A percentile compares a stretch with the other conserved stretches of the same genome.
Conservation (phyloP, 1,284 basidiomycete genomes). For the Ganoderma boninense region DNA sequence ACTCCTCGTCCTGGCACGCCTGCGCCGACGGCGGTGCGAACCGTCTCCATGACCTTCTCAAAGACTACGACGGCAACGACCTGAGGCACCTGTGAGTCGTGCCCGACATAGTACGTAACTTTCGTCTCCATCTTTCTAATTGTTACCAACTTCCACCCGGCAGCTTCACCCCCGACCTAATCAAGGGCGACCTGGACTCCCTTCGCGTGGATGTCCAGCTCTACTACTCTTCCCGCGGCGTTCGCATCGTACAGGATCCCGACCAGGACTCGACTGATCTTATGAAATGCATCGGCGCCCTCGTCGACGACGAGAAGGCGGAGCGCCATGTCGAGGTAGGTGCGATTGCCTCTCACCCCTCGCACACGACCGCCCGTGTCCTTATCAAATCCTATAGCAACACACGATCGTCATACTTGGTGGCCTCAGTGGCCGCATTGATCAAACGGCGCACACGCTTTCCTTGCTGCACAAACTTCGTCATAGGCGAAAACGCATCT, state of each 20-base stretch:
- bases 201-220: conserved; percentile 75
- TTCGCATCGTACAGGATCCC: conserved; percentile 70
- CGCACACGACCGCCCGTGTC: conserved; percentile 1
- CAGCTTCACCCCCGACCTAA: conserved; percentile 83
- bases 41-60: conserved; percentile 76
- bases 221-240: conserved; percentile 75
- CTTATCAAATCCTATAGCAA: conserved; percentile 42
- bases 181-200: conserved; percentile 96
- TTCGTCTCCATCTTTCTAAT: conserved; percentile 14
- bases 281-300: conserved; percentile 85
- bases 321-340: conserved; percentile 48
- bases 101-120: conserved; percentile 27
- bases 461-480: conserved; percentile 88
- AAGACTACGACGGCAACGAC: conserved; percentile 33
- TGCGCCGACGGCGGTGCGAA: conserved; percentile 98
- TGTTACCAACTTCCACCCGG: conserved; percentile 5
- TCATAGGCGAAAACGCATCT: conserved; percentile 66
- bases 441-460: conserved; percentile 94
- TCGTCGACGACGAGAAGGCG: conserved; percentile 62
- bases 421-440: conserved; percentile 90
- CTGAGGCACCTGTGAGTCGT: conserved; percentile 43
- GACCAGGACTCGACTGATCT: conserved; percentile 93
- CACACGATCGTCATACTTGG: conserved; percentile 86
- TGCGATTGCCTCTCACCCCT: conserved; percentile 12
- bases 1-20: conserved; percentile 63